Percentiles rank a stretch among this genome's conserved stretches.
These are phyloP conservation scores for Leccinum pellstonianum DNA, from an alignment of 768 basidiomycete species.

Conservation along the genomic window DNA sequence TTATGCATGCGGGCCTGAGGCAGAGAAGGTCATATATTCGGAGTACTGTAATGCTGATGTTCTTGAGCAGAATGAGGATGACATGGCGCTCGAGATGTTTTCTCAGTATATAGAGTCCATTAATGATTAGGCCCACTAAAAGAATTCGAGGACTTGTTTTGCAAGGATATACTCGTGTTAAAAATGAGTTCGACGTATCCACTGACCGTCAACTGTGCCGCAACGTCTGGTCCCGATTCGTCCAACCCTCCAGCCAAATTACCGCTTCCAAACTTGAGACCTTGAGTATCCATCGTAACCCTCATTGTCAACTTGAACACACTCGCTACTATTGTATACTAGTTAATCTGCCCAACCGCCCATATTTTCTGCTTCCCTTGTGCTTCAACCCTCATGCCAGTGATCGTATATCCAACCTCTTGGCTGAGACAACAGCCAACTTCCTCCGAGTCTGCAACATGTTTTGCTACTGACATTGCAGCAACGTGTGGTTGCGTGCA, in stretches of 20 bases:
- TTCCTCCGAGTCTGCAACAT: slow-evolving; percentile 82
- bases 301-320: slow-evolving; percentile 31
- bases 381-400: no score
- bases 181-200: no score
- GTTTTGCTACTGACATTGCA: slow-evolving; percentile 98
- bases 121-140: no score
- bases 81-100: no score
- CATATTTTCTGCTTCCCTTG: no score
- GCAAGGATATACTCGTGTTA: no score
- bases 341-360: slow-evolving; percentile 30
- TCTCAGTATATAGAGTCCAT: no score
- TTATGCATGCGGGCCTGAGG: no score
- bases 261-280: slow-evolving; percentile 15
- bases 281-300: slow-evolving; percentile 16
- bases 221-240: slow-evolving; percentile 27
- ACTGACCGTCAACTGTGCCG: slow-evolving; percentile 31
- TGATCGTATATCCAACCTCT: slow-evolving; percentile 95
- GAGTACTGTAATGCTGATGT: no score
- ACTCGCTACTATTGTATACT: slow-evolving; percentile 32
- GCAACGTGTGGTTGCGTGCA: slow-evolving; percentile 99
- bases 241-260: slow-evolving; percentile 20
- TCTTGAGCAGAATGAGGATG: no score
- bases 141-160: no score
- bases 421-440: slow-evolving; percentile 96
- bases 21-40: no score